phyloP scores from a whole-genome alignment of 176 grass and related monocot genomes.

The Pontederia paniculata region DNA sequence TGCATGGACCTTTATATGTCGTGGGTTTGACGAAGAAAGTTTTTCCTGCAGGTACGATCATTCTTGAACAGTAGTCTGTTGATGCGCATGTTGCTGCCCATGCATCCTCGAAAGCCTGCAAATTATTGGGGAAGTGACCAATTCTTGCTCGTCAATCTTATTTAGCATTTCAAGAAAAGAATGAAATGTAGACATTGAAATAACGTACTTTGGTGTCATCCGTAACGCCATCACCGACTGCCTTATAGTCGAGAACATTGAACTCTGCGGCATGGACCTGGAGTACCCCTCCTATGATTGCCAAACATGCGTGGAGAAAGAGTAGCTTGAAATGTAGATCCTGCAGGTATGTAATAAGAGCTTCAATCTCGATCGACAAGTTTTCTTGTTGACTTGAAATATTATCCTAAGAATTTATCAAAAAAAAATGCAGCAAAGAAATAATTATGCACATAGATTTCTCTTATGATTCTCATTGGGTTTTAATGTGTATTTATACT shows the following conservation, averaged over 20 bases:
- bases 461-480: no score
- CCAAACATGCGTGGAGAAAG: no score
- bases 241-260: conserved; percentile 33
- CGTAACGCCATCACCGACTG: conserved; percentile 26
- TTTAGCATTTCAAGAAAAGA: neutral
- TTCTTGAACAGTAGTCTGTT: neutral
- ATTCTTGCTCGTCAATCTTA: neutral
- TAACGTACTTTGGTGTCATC: conserved; percentile 39
- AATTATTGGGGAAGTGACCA: neutral
- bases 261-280: neutral
- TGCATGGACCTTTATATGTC: conserved; percentile 32
- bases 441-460: no score
- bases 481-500: no score
- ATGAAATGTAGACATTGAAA: neutral
- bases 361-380: no score
- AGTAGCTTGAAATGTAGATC: no score
- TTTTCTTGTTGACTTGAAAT: no score
- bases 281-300: no score
- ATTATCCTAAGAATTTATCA: no score
- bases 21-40: conserved; percentile 26
- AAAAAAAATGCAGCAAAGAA: no score
- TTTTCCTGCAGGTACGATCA: conserved; percentile 24
- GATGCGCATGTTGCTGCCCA: conserved; percentile 29
- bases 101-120: conserved; percentile 36
- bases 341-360: no score